Conservation (phyloP, 495 filamentous ascomycete species). For the Letharia columbiana region DNA sequence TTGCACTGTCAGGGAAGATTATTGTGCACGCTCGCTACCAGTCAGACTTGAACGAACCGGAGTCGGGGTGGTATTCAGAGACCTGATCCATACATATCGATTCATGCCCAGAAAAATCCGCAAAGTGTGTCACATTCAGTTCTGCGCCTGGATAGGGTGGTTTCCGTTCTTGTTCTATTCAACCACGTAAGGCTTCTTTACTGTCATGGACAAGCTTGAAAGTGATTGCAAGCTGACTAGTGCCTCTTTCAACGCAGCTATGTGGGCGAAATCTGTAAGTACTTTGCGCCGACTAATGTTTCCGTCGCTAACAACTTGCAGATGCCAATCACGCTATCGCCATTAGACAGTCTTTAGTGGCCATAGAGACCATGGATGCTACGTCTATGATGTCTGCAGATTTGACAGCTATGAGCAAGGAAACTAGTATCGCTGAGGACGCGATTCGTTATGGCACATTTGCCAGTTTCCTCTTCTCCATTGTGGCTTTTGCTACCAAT, state of each 20-base stretch:
- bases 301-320: conserved; percentile 47
- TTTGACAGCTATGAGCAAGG: neutral
- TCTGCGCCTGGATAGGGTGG: conserved; percentile 91
- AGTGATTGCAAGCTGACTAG: conserved; percentile 33
- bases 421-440: conserved; percentile 6
- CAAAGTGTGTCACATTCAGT: conserved; percentile 83
- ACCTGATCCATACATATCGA: conserved; percentile 18
- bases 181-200: conserved; percentile 79
- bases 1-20: conserved; percentile 71
- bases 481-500: conserved; percentile 56
- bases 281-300: conserved; percentile 30
- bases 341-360: conserved; percentile 56
- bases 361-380: neutral
- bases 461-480: conserved; percentile 49
- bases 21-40: conserved; percentile 3
- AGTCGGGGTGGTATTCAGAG: conserved; percentile 47
- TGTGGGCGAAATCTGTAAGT: conserved; percentile 18
- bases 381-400: neutral
- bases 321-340: conserved; percentile 6
- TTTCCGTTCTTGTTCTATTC: conserved; percentile 81
- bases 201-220: conserved; percentile 57
- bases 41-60: conserved; percentile 33
- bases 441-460: conserved; percentile 23
- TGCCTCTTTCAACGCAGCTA: conserved; percentile 40
- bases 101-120: conserved; percentile 73